These are phyloP conservation scores for Rhynchospora breviuscula DNA, from an alignment of 176 grass and related monocot genomes.

Conservation along the genomic window DNA sequence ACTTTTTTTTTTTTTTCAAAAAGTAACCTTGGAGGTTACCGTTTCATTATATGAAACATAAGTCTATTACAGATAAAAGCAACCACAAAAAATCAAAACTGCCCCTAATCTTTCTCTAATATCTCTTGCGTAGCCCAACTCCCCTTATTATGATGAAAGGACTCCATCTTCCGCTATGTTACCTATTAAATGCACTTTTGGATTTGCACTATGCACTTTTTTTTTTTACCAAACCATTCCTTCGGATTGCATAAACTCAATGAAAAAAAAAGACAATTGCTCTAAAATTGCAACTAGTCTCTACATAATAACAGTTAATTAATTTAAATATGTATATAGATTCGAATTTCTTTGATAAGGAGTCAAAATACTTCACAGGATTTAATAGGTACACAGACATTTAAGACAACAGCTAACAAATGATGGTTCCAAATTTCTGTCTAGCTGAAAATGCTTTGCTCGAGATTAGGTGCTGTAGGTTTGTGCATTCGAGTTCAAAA, in stretches of 20 bases:
- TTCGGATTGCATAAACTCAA: neutral
- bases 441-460: neutral
- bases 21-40: no score
- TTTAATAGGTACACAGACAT: conserved; percentile 14
- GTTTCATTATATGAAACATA: no score
- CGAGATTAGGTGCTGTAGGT: neutral
- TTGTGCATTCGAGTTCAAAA: neutral
- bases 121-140: no score
- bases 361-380: neutral
- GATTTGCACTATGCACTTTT: no score
- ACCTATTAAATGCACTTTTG: no score
- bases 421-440: neutral
- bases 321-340: conserved; percentile 9
- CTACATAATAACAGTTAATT: neutral
- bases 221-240: neutral
- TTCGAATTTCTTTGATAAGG: neutral
- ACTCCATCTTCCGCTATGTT: no score
- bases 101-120: no score
- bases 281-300: neutral
- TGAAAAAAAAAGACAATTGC: neutral
- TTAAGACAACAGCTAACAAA: neutral
- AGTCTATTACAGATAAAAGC: no score
- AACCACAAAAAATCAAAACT: no score
- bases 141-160: no score
- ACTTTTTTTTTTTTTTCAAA: no score